Base-by-base conservation (phyloP, 1,284 basidiomycete genomes). In the Sutorius eximius region DNA sequence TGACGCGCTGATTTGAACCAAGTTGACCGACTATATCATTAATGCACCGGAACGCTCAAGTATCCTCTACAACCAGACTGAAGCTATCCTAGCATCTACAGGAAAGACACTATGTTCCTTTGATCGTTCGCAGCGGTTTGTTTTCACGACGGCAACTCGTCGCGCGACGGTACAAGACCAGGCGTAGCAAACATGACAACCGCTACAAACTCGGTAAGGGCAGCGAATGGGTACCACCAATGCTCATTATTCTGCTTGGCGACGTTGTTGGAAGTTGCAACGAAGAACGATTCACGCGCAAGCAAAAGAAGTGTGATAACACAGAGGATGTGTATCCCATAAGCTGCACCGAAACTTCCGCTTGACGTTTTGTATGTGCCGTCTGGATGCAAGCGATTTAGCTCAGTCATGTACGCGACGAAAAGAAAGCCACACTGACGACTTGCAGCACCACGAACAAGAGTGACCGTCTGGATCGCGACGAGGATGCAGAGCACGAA, bases 151-250 rank as follows among this genome's bases (percentile, higher is more conserved):
- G 65, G 65, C 13, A 66, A 61, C 49, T 66, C 65, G 3, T 66
- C 66, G 4, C 61, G 62, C 11, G 68, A 63, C 20, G 78, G 79
- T 0, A 81, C 71, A 11, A 81, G 67, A 1, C 76, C 78, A 1
- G 78, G 77, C 3, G 68, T 61, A 13, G 71, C 53, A 46, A 76
- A 78, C 43, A 79, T 60, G 6, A 73, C 29, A 0, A 75, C 76
- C 0, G 74, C 77, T 24, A 79, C 54, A 22, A 78, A 52, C 62
- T 81, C 79, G 2, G 77, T 69, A 9, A 77, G 48, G 2, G 76
- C 77, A 3, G 75, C 62, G 9, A 81, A 67, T 2, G 79, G 77
- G 53, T 79, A 81, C 76, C 77, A 81, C 42, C 72, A 67, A 29
- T 68, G 61, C 58, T 81, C 78, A 27, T 76, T 65, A 38, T 73